Evolutionary conservation across 495 filamentous ascomycete species (phyloP).

Genomic region (Talaromyces borbonicus): DNA sequence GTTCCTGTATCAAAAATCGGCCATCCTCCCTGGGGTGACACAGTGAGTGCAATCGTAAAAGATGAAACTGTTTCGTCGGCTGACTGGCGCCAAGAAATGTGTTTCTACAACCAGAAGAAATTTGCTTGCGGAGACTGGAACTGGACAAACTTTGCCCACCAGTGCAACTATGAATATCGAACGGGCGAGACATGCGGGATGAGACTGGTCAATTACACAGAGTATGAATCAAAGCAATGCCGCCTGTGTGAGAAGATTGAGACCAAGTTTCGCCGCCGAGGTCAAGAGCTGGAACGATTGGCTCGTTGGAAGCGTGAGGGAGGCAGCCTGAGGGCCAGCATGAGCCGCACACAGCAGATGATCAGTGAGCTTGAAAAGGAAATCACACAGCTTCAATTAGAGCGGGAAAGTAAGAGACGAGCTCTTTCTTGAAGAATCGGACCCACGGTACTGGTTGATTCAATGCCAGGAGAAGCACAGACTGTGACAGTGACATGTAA

Average conservation of each 20-base stretch:
- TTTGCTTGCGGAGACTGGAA: conserved; percentile 80
- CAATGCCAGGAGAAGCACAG: not conserved
- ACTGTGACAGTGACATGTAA: not conserved
- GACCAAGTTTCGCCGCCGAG: conserved; percentile 70
- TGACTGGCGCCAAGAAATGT: conserved; percentile 41
- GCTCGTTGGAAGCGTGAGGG: conserved; percentile 70
- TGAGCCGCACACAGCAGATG: conserved; percentile 61
- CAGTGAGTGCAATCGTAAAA: conserved; percentile 13
- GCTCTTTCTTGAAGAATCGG: conserved; percentile 20
- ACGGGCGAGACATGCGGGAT: conserved; percentile 97
- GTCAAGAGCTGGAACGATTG: conserved; percentile 68
- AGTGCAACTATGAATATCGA: conserved; percentile 93
- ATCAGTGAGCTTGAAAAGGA: conserved; percentile 53
- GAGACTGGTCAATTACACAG: conserved; percentile 73
- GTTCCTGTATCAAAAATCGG: not conserved
- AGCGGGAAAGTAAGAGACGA: conserved; percentile 29
- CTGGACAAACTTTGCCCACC: conserved; percentile 90
- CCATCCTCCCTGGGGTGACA: not conserved
- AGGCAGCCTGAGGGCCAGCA: conserved; percentile 62
- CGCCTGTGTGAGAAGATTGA: conserved; percentile 85
- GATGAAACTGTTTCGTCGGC: conserved; percentile 13
- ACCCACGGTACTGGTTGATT: not conserved
- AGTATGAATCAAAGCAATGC: conserved; percentile 50
- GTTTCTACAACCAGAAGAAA: conserved; percentile 48
- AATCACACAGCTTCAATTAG: conserved; percentile 42